Conservation (phyloP, 306 rosid species). For the Heteromeles arbutifolia region DNA sequence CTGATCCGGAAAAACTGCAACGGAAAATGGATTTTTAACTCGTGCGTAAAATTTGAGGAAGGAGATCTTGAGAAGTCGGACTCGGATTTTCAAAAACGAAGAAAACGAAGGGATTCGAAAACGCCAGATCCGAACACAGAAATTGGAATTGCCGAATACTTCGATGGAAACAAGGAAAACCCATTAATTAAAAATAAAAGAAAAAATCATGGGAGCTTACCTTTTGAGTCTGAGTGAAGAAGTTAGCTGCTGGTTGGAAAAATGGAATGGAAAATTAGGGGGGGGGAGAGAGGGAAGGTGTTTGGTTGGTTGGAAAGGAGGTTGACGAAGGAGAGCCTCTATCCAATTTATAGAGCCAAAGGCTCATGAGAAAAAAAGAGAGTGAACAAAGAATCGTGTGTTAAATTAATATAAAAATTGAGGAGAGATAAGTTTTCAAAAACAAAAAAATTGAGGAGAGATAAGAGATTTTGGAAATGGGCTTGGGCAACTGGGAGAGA, state of each 20-base stretch:
- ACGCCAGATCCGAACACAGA: background rate
- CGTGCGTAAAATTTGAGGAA: background rate
- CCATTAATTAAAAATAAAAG: background rate
- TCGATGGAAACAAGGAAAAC: background rate
- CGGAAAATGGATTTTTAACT: background rate
- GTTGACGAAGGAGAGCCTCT: background rate
- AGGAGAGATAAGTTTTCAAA: background rate
- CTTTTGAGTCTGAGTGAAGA: background rate
- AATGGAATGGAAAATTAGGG: background rate
- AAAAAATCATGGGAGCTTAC: background rate
- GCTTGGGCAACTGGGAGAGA: background rate
- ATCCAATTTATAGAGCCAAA: slow-evolving; percentile 14
- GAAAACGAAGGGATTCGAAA: background rate
- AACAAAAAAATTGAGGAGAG: background rate
- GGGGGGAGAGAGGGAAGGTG: background rate
- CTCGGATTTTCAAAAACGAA: background rate
- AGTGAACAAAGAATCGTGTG: background rate
- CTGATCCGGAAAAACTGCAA: background rate
- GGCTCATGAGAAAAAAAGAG: slow-evolving; percentile 3
- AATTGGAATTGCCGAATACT: background rate
- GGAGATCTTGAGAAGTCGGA: background rate
- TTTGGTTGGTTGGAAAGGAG: background rate
- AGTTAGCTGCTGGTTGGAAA: background rate
- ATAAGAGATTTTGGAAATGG: background rate
- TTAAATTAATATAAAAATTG: background rate